Evolutionary conservation across 2,329 filamentous ascomycete genomes (phyloP), one percentile per base, ranked within the genome.

Genomic region (Hypocrella siamensis): DNA sequence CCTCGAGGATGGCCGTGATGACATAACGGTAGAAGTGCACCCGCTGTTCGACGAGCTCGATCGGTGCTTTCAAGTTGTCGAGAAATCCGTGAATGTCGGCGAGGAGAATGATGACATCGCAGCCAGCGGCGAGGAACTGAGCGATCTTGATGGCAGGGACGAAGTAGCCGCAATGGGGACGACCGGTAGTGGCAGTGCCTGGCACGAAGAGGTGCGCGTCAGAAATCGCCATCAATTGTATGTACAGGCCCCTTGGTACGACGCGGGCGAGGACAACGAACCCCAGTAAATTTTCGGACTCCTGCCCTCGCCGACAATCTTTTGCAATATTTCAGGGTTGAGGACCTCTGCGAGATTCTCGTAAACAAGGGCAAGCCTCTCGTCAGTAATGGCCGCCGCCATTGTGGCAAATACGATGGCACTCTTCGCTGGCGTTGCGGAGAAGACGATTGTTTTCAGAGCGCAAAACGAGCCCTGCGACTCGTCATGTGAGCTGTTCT

Each of bases 71-170:
- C 49, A 82, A 67, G 55, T 81, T 82, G 59, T 83, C 79, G 45
- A 86, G 75, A 58, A 83, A 84, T 42, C 74, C 82, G 54, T 80
- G 75, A 28, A 81, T 68, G 41, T 82, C 74, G 53, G 74, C 77
- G 37, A 90, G 72, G 22, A 92, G 72, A 37, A 92, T 68, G 34
- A 73, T 81, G 37, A 92, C 74, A 37, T 85, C 71, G 60, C 84
- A 93, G 24, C 79, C 85, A 19, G 88, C 85, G 22, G 73, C 69
- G 21, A 94, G 72, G 47, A 93, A 75, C 52, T 94, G 79, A 25
- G 84, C 85, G 39, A 94, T 79, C 58, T 94, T 94, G 49, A 93
- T 72, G 44, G 80, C 78, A 5, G 85, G 78, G 8, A 90, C 79
- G 39, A 93, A 82, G 66, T 93, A 93, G 43, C 83, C 86, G 51